These are phyloP conservation scores for Lunularia cruciata DNA, from an alignment of 225 moss, liverwort and hornwort genomes.

Conservation along the genomic window DNA sequence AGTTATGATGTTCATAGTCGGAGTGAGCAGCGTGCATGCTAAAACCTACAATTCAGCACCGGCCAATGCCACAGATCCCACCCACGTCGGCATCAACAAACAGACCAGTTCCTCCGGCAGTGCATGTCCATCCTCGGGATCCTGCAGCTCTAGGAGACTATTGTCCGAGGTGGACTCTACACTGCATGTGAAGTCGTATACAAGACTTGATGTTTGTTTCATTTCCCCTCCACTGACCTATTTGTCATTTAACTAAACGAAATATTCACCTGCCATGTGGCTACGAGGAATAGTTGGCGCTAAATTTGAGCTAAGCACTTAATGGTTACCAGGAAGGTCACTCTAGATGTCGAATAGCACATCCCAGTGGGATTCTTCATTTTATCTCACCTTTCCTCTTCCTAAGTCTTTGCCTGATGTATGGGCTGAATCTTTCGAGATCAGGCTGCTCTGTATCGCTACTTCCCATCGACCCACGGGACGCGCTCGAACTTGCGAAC, in stretches of 20 bases:
- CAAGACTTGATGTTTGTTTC: too few relatives aligned
- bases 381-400: not conserved
- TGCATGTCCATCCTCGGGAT: conserved; percentile 14
- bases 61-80: not conserved
- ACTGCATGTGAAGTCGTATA: too few relatives aligned
- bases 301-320: too few relatives aligned
- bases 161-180: conserved; percentile 23
- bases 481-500: not conserved
- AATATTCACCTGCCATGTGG: too few relatives aligned
- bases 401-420: not conserved
- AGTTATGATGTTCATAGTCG: not conserved
- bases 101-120: not conserved
- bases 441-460: conserved; percentile 24
- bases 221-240: too few relatives aligned
- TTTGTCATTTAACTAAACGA: too few relatives aligned
- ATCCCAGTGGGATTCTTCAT: too few relatives aligned
- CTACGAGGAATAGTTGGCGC: too few relatives aligned
- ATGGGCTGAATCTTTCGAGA: not conserved
- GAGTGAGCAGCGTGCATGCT: conserved; percentile 8
- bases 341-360: too few relatives aligned
- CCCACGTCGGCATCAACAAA: not conserved
- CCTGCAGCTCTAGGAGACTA: conserved; percentile 21
- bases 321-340: too few relatives aligned
- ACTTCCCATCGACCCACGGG: not conserved
- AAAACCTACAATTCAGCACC: conserved; percentile 12